Conservation (phyloP, 495 filamentous ascomycete species). For the Tuber aestivum region DNA sequence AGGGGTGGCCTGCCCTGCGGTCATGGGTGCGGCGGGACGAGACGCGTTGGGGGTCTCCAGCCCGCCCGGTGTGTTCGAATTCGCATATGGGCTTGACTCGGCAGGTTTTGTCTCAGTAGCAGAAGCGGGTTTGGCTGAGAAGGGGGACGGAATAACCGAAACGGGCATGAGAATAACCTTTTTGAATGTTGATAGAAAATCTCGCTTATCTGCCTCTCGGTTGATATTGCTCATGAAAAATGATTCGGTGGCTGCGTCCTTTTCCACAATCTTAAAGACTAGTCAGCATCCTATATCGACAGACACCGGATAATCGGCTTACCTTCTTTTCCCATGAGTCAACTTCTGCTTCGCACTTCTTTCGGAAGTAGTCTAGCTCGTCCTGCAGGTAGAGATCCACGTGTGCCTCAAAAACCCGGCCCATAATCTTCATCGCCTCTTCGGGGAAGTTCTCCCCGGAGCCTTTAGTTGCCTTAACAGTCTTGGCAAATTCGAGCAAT, state of each 20-base stretch:
- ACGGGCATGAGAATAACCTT: conserved; percentile 99
- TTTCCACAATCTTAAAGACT: conserved; percentile 51
- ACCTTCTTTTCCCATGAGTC: conserved; percentile 83
- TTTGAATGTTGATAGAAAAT: conserved; percentile 94
- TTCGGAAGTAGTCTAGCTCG: conserved; percentile 79
- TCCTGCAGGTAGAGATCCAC: conserved; percentile 89
- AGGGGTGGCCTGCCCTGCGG: conserved; percentile 19
- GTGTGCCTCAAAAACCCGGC: conserved; percentile 78
- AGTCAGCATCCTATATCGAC: conserved; percentile 6
- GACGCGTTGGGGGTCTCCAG: conserved; percentile 22
- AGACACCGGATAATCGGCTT: conserved; percentile 30
- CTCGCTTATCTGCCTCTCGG: conserved; percentile 87
- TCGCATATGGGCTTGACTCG: conserved; percentile 41
- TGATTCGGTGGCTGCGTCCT: conserved; percentile 83
- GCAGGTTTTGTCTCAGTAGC: conserved; percentile 48
- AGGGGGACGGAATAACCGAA: conserved; percentile 68
- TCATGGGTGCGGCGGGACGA: conserved; percentile 14
- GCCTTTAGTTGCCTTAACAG: conserved; percentile 54
- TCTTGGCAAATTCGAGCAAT: conserved; percentile 65
- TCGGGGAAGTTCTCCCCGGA: conserved; percentile 54
- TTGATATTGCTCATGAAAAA: conserved; percentile 94
- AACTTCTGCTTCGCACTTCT: conserved; percentile 68
- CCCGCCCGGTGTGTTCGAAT: conserved; percentile 43
- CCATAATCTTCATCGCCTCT: conserved; percentile 55
- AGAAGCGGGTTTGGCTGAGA: conserved; percentile 49